A percentile compares a stretch with the other conserved stretches of the same genome.
phyloP scores from a whole-genome alignment of 208 protist genomes.

The Phytomonas francai region DNA sequence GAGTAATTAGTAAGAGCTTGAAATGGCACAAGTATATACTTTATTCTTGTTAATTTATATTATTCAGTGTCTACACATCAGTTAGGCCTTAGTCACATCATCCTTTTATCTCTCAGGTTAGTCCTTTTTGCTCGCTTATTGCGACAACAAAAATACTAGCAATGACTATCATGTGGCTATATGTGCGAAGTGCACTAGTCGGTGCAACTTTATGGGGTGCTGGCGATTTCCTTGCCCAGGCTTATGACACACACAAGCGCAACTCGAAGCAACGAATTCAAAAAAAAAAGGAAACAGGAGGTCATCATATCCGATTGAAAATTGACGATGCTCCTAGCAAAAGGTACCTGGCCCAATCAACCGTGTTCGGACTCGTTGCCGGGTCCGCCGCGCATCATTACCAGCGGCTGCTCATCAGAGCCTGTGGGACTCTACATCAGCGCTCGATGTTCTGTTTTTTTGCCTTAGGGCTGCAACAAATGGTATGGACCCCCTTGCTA shows the following conservation, averaged over 20 bases:
- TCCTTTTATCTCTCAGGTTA: neutral
- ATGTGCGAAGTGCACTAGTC: neutral
- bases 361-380: neutral
- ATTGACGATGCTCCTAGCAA: neutral
- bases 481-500: conserved; percentile 53
- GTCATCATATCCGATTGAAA: neutral
- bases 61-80: neutral
- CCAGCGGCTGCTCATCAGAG: conserved; percentile 19
- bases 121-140: neutral
- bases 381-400: conserved; percentile 11
- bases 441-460: conserved; percentile 28
- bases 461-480: conserved; percentile 53
- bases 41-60: neutral
- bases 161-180: neutral
- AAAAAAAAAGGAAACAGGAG: neutral
- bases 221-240: neutral
- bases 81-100: neutral
- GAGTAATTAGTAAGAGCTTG: neutral
- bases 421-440: conserved; percentile 29
- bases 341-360: neutral
- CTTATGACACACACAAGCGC: neutral
- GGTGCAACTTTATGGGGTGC: neutral
- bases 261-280: neutral
- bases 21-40: neutral
- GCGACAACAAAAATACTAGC: neutral